These are phyloP conservation scores for Suillus cothurnatus DNA, from an alignment of 768 basidiomycete genomes.

Conservation along the genomic window DNA sequence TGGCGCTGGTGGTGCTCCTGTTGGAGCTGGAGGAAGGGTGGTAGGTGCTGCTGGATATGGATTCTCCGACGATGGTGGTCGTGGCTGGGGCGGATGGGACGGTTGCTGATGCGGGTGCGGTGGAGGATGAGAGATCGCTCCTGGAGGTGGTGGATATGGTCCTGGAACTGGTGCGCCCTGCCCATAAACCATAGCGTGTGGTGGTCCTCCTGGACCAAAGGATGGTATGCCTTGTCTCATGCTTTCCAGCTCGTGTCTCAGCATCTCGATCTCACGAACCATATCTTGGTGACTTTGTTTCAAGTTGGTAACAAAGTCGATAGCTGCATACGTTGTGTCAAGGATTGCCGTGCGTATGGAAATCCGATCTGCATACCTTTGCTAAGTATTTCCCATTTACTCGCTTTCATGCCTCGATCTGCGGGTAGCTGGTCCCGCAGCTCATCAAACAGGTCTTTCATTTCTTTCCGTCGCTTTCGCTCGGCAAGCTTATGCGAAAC, in stretches of 20 bases:
- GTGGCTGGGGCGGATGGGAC: slow-evolving; percentile 42
- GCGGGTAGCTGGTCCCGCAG: slow-evolving; percentile 90
- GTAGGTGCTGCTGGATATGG: slow-evolving; percentile 45
- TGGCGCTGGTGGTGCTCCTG: slow-evolving; percentile 10
- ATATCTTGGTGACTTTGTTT: slow-evolving; percentile 80
- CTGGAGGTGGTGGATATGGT: slow-evolving; percentile 48
- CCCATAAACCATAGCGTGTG: slow-evolving; percentile 52
- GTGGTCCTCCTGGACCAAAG: slow-evolving; percentile 51
- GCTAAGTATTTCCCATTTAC: slow-evolving; percentile 98
- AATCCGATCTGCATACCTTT: slow-evolving; percentile 63
- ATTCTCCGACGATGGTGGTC: slow-evolving; percentile 67
- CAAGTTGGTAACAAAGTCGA: slow-evolving; percentile 82
- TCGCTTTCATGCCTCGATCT: slow-evolving; percentile 93
- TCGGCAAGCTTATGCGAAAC: slow-evolving; percentile 98
- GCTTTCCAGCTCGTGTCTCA: slow-evolving; percentile 73
- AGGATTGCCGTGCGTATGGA: slow-evolving; percentile 1
- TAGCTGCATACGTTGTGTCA: slow-evolving; percentile 50
- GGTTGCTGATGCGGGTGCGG: slow-evolving; percentile 32
- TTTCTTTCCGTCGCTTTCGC: slow-evolving; percentile 95
- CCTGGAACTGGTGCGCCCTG: slow-evolving; percentile 48
- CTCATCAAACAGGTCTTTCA: slow-evolving; percentile 99
- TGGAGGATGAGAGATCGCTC: slow-evolving; percentile 46
- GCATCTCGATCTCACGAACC: slow-evolving; percentile 74
- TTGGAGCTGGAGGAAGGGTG: slow-evolving; percentile 29
- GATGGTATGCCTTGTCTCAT: slow-evolving; percentile 60